Base-by-base conservation (phyloP, 2,329 filamentous ascomycete genomes). In the Colletotrichum cuscutae region DNA sequence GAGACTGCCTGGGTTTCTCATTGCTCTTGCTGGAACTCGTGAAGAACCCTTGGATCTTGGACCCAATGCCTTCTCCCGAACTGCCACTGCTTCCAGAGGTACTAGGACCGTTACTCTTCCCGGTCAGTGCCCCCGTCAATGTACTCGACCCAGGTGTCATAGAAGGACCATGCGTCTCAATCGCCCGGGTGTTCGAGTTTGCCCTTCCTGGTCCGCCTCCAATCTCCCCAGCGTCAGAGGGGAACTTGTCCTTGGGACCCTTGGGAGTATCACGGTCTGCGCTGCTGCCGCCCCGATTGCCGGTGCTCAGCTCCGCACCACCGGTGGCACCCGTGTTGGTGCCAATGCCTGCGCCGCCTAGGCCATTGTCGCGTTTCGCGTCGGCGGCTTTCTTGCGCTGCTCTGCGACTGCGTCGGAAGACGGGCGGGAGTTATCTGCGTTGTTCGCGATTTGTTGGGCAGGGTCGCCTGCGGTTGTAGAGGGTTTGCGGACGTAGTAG, bases 331-430 rank as follows among this genome's bases (percentile, higher is more conserved):
- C 42, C 19, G 42, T 73, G 59, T 77, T 82, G 32, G 75, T 75
- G 35, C 81, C 81, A 6, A 82, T 73, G 26, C 81, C 81, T 12
- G 80, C 81, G 30, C 80, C 80, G 13, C 75, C 37, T 49, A 81
- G 75, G 7, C 79, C 80, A 3, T 71, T 59, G 19, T 79, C 79
- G 60, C 77, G 80, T 63, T 82, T 81, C 26, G 79, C 75, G 12
- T 81, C 74, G 4, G 77, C 78, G 7, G 68, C 63, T 24, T 71
- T 56, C 35, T 71, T 71, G n/a, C 60, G 67, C 35, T 42, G 24
- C 26, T 63, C 56, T 13, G 54, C 59, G 0, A 65, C 56, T 13
- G 74, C 63, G 42, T 75, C 73, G 30, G 73, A 57, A 5, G 58
- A 63, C 4, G 71, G 71, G 35, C 71, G 73, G 4, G 58, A 37